These are phyloP conservation scores for Juglanconis juglandina DNA, from an alignment of 2,329 filamentous ascomycete genomes.

Conservation along the genomic window DNA sequence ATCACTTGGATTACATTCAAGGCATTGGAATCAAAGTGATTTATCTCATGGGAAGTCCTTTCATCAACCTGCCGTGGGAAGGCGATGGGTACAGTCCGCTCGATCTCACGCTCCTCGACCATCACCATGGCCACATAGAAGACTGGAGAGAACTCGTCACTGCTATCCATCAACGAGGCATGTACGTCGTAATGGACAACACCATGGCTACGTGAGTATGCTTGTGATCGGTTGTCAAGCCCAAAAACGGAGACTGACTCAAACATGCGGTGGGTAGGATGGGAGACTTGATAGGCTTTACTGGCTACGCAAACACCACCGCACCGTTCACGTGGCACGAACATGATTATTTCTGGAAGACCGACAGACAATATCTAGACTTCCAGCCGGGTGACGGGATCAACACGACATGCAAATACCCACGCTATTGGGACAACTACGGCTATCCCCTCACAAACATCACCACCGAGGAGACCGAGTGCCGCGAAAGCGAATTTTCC, in stretches of 20 bases:
- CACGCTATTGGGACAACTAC: slow-evolving; percentile 61
- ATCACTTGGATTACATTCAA: slow-evolving; percentile 58
- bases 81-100: slow-evolving; percentile 53
- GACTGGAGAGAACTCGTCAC: slow-evolving; percentile 54
- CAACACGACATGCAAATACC: slow-evolving; percentile 51
- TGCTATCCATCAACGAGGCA: slow-evolving; percentile 58
- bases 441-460: slow-evolving; percentile 41
- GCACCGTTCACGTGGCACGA: slow-evolving; percentile 53
- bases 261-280: slow-evolving; percentile 26
- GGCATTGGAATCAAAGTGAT: slow-evolving; percentile 60
- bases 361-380: slow-evolving; percentile 52
- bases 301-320: slow-evolving; percentile 55
- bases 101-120: slow-evolving; percentile 60
- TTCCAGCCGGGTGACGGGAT: slow-evolving; percentile 53
- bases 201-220: slow-evolving; percentile 56
- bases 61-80: slow-evolving; percentile 61
- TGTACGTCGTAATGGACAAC: slow-evolving; percentile 66
- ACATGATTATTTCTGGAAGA: slow-evolving; percentile 57
- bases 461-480: slow-evolving; percentile 43
- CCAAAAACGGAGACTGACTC: neutral
- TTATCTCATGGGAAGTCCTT: slow-evolving; percentile 57
- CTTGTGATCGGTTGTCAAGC: neutral
- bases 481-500: slow-evolving; percentile 62
- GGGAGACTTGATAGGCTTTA: slow-evolving; percentile 60
- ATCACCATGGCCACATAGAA: slow-evolving; percentile 58